phyloP scores from a whole-genome alignment of 2,329 filamentous ascomycete species.

The Madurella fahalii region DNA sequence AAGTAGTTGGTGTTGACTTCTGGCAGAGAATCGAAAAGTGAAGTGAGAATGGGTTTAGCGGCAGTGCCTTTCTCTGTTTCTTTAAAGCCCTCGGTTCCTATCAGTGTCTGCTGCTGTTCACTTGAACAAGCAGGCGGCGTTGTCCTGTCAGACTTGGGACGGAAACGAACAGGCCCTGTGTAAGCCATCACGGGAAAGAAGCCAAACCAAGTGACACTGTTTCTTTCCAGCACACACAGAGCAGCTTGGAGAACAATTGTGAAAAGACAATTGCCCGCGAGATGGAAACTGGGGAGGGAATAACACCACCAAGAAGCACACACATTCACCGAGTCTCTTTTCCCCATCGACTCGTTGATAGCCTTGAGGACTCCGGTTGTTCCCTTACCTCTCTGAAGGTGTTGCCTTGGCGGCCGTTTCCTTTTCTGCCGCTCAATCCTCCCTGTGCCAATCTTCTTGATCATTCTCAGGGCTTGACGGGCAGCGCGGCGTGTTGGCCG shows the following conservation, averaged over 20 bases:
- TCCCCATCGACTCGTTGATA: background rate
- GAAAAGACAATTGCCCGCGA: background rate
- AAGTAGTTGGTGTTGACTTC: background rate
- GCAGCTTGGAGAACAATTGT: background rate
- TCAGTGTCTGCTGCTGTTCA: background rate
- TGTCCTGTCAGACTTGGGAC: background rate
- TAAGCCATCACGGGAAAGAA: conserved; percentile 2
- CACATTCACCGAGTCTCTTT: background rate
- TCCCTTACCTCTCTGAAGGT: conserved; percentile 7
- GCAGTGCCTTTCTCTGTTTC: no score
- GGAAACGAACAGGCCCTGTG: conserved; percentile 1
- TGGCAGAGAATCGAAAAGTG: background rate
- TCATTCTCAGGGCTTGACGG: background rate
- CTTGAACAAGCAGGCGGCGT: background rate
- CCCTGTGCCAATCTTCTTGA: background rate
- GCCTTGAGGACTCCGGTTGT: background rate
- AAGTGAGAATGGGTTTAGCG: background rate
- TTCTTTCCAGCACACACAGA: background rate
- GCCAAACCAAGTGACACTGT: no score
- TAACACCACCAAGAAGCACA: background rate
- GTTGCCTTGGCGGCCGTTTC: background rate
- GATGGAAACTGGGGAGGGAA: background rate
- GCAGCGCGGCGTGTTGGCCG: background rate
- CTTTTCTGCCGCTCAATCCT: conserved; percentile 2
- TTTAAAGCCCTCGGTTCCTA: background rate